Evolutionary conservation across 1,284 basidiomycete genomes (phyloP), one percentile per base, ranked within the genome.

Genomic region (Cystobasidium sp.): DNA sequence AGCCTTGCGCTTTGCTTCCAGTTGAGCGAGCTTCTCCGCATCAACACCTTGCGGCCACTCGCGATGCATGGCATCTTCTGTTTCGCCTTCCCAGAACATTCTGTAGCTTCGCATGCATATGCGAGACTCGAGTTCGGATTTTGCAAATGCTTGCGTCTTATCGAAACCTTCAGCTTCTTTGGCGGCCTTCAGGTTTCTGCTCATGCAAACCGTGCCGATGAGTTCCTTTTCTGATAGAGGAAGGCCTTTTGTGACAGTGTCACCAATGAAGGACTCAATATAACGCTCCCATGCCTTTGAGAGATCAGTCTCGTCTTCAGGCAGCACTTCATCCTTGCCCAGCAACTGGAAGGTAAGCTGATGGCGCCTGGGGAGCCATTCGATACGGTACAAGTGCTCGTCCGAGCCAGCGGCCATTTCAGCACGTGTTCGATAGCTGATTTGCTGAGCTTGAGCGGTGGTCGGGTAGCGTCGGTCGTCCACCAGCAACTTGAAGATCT

Each of bases 61-160:
- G 37, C 75, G 70, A 18, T 62, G 59, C 58, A 83, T 81, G 22
- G 80, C 77, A 76, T 84, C 84, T 69, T 84, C 83, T 31, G 82
- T 83, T 46, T 79, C 79, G 22, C 81, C 78, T 24, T 80, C 80
- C 75, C 82, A 84, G 79, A 84, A 84, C 73, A 84, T 79, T 49
- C 81, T 80, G 78, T 83, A 84, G 16, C 82, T 83, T n/a, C 82
- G 78, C 75, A 84, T 77, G 77, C 84, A 84, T 69, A 84, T 81
- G 68, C 79, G 76, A 51, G 74, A 77, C 41, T 79, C 79, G 18
- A 80, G 68, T 9, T 76, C 79, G 10, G 78, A 76, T n/a, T 65
- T 43, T 67, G 76, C 67, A 46, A 22, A 51, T 52, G 74, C 44
- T 68, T 68, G 46, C 55, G 64, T 62, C 49, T 63, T 5, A 52